Percentiles rank a stretch among this genome's conserved stretches.
These are phyloP conservation scores for Sporodiniella umbellata DNA, from an alignment of 371 early-diverging fungal genomes.

Conservation along the genomic window DNA sequence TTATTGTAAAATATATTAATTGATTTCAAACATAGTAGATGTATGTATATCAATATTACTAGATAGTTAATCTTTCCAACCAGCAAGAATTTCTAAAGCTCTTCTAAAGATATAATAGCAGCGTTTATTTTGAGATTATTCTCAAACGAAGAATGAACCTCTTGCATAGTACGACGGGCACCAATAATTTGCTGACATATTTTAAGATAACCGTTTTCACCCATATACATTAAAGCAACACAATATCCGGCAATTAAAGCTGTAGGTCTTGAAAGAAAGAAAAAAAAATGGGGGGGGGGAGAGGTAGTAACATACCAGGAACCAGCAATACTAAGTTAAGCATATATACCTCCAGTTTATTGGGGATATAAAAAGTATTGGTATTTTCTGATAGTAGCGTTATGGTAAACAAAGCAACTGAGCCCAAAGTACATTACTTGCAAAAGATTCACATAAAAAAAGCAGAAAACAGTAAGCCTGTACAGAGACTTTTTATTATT, in stretches of 20 bases:
- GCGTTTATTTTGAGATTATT: conserved; percentile 4
- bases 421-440: no score
- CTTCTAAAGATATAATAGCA: conserved; percentile 4
- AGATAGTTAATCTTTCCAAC: background rate
- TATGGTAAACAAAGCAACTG: conserved; percentile 72
- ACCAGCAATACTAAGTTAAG: conserved; percentile 91
- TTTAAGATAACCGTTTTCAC: conserved; percentile 83
- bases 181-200: conserved; percentile 79
- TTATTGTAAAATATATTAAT: conserved; percentile 3
- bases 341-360: conserved; percentile 97
- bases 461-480: no score
- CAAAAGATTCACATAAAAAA: no score
- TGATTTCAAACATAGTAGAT: conserved; percentile 5
- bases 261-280: conserved; percentile 69
- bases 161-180: conserved; percentile 68
- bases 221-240: conserved; percentile 89
- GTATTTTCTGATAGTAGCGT: conserved; percentile 74
- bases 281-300: no score
- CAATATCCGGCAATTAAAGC: conserved; percentile 96
- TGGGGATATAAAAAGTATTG: conserved; percentile 89
- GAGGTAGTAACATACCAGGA: conserved; percentile 74
- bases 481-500: no score
- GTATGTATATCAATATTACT: background rate
- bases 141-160: conserved; percentile 4
- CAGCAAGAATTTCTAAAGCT: conserved; percentile 1